Conservation (phyloP, 805 yeast genomes). For the Candida alai region DNA sequence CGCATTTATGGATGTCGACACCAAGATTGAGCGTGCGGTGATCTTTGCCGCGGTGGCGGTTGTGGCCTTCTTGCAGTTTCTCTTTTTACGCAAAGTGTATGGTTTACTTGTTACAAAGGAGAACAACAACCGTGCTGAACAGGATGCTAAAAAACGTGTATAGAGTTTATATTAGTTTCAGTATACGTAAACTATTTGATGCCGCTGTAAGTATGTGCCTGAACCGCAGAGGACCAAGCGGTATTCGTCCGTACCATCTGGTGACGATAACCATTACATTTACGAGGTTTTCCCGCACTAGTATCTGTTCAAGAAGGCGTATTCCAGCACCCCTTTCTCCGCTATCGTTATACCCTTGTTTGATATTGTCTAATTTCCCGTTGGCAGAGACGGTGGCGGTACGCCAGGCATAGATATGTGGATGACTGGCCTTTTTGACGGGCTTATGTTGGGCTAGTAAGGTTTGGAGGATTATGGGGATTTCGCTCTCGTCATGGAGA, state of each 20-base stretch:
- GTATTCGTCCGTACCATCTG: constrained; percentile 80
- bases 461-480: constrained; percentile 38
- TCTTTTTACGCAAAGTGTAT: constrained; percentile 25
- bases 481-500: constrained; percentile 36
- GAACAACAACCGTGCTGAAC: constrained; percentile 9
- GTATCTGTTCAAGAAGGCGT: constrained; percentile 47
- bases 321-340: constrained; percentile 77
- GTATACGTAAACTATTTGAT: constrained; percentile 7
- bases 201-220: constrained; percentile 44
- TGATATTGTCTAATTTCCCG: constrained; percentile 19
- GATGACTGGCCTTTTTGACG: constrained; percentile 58
- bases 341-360: constrained; percentile 64
- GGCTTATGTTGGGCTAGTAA: constrained; percentile 45
- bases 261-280: constrained; percentile 67
- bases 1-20: constrained; percentile 57
- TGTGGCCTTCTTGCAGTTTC: constrained; percentile 28
- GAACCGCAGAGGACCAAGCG: constrained; percentile 69
- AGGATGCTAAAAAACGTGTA: constrained; percentile 6
- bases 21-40: constrained; percentile 37
- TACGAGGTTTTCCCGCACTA: constrained; percentile 45
- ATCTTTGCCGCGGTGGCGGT: constrained; percentile 47
- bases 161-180: constrained; percentile 5
- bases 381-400: constrained; percentile 28
- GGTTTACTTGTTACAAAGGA: constrained; percentile 14
- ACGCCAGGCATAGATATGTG: constrained; percentile 73